Conservation (phyloP, 306 rosid species). For the Sesbania bispinosa region DNA sequence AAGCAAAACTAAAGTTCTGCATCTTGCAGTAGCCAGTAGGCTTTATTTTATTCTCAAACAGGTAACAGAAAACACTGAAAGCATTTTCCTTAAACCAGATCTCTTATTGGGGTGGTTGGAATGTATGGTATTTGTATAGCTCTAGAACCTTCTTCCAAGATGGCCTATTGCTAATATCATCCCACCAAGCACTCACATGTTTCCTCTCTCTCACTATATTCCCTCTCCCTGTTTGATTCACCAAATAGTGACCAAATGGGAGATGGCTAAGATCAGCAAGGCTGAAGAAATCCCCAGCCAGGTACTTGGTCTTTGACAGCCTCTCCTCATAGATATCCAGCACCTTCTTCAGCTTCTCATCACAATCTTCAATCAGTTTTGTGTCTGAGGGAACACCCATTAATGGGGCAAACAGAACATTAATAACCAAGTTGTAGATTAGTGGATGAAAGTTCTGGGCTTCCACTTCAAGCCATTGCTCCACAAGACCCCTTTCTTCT, state of each 20-base stretch:
- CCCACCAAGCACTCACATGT: conserved; percentile 63
- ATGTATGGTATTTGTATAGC: conserved; percentile 22
- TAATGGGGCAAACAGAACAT: conserved; percentile 35
- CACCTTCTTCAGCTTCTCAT: conserved; percentile 17
- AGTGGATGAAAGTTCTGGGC: conserved; percentile 41
- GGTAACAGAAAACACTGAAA: neutral
- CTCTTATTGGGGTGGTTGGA: neutral
- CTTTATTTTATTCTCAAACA: conserved; percentile 10
- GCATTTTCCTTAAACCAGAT: neutral
- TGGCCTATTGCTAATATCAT: conserved; percentile 53
- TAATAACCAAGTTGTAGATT: conserved; percentile 18
- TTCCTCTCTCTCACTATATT: conserved; percentile 41
- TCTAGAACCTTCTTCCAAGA: conserved; percentile 54
- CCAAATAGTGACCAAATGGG: conserved; percentile 39
- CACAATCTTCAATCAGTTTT: conserved; percentile 43
- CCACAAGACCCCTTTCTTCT: conserved; percentile 48
- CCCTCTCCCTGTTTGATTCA: conserved; percentile 36
- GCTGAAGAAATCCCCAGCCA: conserved; percentile 37
- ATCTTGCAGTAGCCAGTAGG: neutral
- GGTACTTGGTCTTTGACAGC: conserved; percentile 25
- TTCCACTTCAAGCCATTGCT: conserved; percentile 60
- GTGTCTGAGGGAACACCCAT: conserved; percentile 28
- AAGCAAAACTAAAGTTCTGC: neutral
- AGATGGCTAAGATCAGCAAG: conserved; percentile 49
- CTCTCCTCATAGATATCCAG: conserved; percentile 32